Evolutionary conservation across 2,329 filamentous ascomycete species (phyloP).

Genomic region (Trichoderma koningii): DNA sequence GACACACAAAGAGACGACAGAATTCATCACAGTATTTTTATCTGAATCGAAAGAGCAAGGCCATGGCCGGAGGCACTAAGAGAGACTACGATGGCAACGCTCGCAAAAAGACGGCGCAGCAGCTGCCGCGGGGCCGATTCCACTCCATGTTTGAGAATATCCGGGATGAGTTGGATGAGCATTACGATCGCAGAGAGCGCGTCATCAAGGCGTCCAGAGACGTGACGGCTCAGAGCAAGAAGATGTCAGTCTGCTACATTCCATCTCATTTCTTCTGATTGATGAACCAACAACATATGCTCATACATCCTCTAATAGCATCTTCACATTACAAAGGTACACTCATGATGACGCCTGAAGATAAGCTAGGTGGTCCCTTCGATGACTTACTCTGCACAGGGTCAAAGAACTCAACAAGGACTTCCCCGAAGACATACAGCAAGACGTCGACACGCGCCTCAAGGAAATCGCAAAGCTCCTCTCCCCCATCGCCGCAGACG

Average conservation of each 20-base stretch:
- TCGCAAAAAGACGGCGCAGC: conserved; percentile 43
- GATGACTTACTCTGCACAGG: conserved; percentile 43
- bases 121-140: conserved; percentile 48
- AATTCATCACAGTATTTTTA: too few species aligned
- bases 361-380: too few species aligned
- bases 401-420: conserved; percentile 63
- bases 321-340: conserved; percentile 47
- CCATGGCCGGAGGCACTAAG: conserved; percentile 51
- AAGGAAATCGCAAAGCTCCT: conserved; percentile 72
- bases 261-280: background rate
- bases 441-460: conserved; percentile 70
- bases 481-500: conserved; percentile 66
- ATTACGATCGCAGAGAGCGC: conserved; percentile 88
- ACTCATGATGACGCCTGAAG: background rate
- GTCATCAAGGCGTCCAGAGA: conserved; percentile 90
- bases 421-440: conserved; percentile 68
- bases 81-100: conserved; percentile 55
- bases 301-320: conserved; percentile 34
- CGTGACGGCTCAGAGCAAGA: conserved; percentile 93
- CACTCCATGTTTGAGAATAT: conserved; percentile 83
- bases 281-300: background rate
- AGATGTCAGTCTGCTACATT: conserved; percentile 66
- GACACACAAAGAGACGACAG: background rate
- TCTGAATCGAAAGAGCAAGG: background rate
- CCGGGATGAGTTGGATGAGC: conserved; percentile 85